Evolutionary conservation across 495 filamentous ascomycete species (phyloP).

Genomic region (Neurospora terricola): DNA sequence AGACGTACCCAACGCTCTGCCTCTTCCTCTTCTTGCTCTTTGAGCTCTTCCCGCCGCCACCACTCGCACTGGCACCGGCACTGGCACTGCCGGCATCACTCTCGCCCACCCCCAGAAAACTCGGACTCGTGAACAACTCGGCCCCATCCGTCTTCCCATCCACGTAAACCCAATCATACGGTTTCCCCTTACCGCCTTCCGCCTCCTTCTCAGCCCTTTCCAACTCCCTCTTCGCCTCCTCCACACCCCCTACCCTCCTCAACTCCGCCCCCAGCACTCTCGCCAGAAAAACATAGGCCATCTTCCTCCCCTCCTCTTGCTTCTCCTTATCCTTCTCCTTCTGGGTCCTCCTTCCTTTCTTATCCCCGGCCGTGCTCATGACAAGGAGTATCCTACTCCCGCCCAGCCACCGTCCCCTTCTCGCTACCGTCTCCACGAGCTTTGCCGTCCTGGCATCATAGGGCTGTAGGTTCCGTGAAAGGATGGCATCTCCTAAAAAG

Average conservation of each 20-base stretch:
- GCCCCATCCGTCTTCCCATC: slow-evolving; percentile 37
- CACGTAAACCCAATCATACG: slow-evolving; percentile 75
- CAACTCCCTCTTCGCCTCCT: slow-evolving; percentile 49
- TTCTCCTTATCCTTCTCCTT: slow-evolving; percentile 25
- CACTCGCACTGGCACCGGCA: neutral
- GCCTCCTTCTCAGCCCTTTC: slow-evolving; percentile 32
- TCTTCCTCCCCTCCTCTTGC: slow-evolving; percentile 46
- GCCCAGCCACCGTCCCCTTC: slow-evolving; percentile 51
- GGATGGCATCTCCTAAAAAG: slow-evolving; percentile 66
- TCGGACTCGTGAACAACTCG: slow-evolving; percentile 14
- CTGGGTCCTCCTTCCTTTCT: neutral
- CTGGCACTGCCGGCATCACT: neutral
- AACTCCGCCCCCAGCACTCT: slow-evolving; percentile 68
- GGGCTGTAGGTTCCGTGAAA: slow-evolving; percentile 55
- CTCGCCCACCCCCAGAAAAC: neutral
- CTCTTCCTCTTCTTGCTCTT: slow-evolving; percentile 36
- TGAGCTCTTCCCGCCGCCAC: neutral
- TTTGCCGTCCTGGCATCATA: slow-evolving; percentile 48
- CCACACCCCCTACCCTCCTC: slow-evolving; percentile 51
- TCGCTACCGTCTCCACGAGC: slow-evolving; percentile 45
- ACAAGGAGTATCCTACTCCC: slow-evolving; percentile 67
- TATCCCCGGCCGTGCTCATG: slow-evolving; percentile 26
- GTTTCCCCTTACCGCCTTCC: slow-evolving; percentile 19
- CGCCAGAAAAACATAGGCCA: slow-evolving; percentile 58
- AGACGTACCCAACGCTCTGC: slow-evolving; percentile 16